Percentiles rank a stretch among this genome's conserved stretches.
phyloP scores from a whole-genome alignment of 176 grass and related monocot species.

The Eragrostis curvula region DNA sequence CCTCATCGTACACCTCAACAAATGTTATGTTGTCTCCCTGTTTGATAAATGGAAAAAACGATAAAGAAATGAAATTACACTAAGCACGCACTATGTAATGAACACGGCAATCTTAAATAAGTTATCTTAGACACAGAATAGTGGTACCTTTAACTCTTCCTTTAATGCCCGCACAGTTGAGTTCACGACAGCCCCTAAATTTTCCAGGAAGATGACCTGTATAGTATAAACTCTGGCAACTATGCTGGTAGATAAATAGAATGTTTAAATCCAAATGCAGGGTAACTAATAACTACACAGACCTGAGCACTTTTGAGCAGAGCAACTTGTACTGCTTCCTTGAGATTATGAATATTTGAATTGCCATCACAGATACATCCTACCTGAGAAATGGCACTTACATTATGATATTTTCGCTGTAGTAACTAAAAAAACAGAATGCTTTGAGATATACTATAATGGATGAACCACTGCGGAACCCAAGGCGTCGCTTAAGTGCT shows the following conservation, averaged over 20 bases:
- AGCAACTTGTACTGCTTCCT: constrained; percentile 41
- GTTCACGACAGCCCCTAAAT: constrained; percentile 7
- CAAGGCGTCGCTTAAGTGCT: constrained; percentile 46
- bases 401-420: constrained; percentile 6
- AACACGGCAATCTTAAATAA: constrained; percentile 25
- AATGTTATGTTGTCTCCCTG: constrained; percentile 40
- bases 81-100: background rate
- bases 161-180: constrained; percentile 41
- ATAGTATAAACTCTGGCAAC: constrained; percentile 31
- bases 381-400: constrained; percentile 37
- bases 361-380: constrained; percentile 51
- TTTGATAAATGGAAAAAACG: constrained; percentile 38
- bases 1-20: constrained; percentile 49
- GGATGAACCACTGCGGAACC: constrained; percentile 28
- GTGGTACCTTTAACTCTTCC: constrained; percentile 45
- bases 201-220: constrained; percentile 56
- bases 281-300: constrained; percentile 16
- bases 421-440: constrained; percentile 5
- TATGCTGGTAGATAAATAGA: constrained; percentile 13
- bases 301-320: constrained; percentile 45
- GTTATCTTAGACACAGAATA: constrained; percentile 7
- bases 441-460: constrained; percentile 35
- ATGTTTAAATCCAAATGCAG: background rate
- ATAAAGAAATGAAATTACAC: constrained; percentile 14
- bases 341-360: constrained; percentile 48